Percentiles rank a stretch among this genome's conserved stretches.
Evolutionary conservation across 345 rosid species (phyloP).

Genomic region (Conringia planisiliqua): DNA sequence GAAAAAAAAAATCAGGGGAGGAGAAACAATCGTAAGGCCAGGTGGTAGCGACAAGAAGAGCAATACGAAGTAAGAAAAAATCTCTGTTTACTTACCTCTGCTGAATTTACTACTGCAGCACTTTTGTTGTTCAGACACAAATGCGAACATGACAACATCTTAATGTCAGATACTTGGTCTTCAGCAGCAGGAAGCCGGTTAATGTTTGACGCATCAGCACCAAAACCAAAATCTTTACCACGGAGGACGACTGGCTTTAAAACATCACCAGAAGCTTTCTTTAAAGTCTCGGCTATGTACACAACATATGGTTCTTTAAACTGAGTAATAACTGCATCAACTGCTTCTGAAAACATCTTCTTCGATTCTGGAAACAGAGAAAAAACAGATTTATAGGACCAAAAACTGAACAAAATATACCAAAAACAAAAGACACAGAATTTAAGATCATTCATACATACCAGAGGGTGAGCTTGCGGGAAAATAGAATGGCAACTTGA

Average conservation of each 20-base stretch:
- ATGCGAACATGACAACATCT: conserved; percentile 50
- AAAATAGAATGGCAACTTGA: conserved; percentile 62
- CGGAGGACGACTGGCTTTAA: conserved; percentile 49
- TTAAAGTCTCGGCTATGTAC: conserved; percentile 51
- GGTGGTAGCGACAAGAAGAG: not conserved
- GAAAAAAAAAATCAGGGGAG: conserved; percentile 36
- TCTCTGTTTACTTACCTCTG: conserved; percentile 52
- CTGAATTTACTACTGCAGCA: conserved; percentile 37
- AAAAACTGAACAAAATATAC: not conserved
- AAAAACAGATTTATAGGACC: too few species aligned
- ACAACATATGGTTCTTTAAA: conserved; percentile 58
- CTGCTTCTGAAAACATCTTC: conserved; percentile 43
- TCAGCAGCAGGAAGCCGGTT: conserved; percentile 44
- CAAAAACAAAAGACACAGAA: not conserved
- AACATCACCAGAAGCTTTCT: conserved; percentile 39
- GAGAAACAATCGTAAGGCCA: not conserved
- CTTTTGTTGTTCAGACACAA: conserved; percentile 55
- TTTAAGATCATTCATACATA: conserved; percentile 39
- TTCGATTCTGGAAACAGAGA: conserved; percentile 43
- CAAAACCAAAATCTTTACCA: conserved; percentile 56
- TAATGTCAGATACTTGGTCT: conserved; percentile 33
- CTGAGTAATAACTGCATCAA: conserved; percentile 48
- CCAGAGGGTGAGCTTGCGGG: conserved; percentile 55
- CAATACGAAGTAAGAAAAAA: not conserved
- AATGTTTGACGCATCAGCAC: conserved; percentile 38